phyloP scores from a whole-genome alignment of 1,284 basidiomycete species.

The Austroboletus novae-zelandiae region DNA sequence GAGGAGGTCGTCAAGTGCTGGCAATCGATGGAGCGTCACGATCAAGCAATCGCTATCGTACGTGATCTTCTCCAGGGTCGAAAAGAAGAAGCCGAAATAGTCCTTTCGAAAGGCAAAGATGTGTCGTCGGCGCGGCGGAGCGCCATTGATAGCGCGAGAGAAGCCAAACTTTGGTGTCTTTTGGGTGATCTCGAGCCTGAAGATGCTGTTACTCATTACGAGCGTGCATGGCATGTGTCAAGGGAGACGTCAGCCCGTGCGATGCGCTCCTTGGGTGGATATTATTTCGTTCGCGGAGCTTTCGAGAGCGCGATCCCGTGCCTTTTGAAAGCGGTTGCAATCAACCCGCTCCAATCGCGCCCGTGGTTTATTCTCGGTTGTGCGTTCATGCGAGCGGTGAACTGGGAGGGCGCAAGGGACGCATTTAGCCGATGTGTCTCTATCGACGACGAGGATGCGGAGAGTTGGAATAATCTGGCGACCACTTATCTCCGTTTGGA shows the following conservation, averaged over 20 bases:
- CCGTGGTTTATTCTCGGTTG: constrained; percentile 98
- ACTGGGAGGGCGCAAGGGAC: constrained; percentile 82
- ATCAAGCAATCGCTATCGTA: constrained; percentile 77
- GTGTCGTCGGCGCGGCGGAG: constrained; percentile 42
- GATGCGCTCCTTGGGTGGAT: constrained; percentile 87
- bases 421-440: constrained; percentile 86
- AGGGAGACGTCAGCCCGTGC: constrained; percentile 80
- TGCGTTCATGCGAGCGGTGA: constrained; percentile 75
- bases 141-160: constrained; percentile 64
- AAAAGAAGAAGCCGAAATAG: constrained; percentile 77
- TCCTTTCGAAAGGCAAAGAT: constrained; percentile 61
- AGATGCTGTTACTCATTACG: constrained; percentile 70
- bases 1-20: constrained; percentile 90
- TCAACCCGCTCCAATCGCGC: constrained; percentile 86
- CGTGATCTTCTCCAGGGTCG: constrained; percentile 80
- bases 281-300: constrained; percentile 70
- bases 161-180: constrained; percentile 95
- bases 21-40: constrained; percentile 74
- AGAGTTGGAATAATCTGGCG: constrained; percentile 98
- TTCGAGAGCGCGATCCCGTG: constrained; percentile 67
- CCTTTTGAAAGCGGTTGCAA: constrained; percentile 73
- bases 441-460: constrained; percentile 94
- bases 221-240: constrained; percentile 84
- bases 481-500: constrained; percentile 89
- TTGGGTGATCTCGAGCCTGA: constrained; percentile 88